These are phyloP conservation scores for Crithidia mellificae DNA, from an alignment of 208 protist species.

Conservation along the genomic window DNA sequence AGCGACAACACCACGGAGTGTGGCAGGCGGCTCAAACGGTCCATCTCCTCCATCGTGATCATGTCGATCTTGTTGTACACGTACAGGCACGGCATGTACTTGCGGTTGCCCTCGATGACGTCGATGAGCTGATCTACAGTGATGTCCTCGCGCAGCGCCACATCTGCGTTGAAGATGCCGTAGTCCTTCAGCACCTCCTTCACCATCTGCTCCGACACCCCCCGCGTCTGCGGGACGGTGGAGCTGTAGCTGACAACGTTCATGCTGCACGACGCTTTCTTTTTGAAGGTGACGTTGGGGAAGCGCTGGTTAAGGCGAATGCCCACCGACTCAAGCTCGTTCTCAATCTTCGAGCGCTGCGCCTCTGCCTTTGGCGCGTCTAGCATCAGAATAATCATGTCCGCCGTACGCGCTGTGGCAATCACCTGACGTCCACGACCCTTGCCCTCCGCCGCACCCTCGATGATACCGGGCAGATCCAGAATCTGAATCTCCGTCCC, in stretches of 20 bases:
- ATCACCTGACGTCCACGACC: constrained; percentile 98
- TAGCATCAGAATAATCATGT: constrained; percentile 98
- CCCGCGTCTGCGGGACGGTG: constrained; percentile 79
- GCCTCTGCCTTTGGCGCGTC: constrained; percentile 94
- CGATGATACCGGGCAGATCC: constrained; percentile 99
- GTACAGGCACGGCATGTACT: constrained; percentile 93
- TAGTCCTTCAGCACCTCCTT: constrained; percentile 95
- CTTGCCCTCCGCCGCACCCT: constrained; percentile 96
- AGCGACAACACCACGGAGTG: constrained; percentile 90
- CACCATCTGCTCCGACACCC: constrained; percentile 88
- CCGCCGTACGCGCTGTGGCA: constrained; percentile 94
- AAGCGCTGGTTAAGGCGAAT: constrained; percentile 95
- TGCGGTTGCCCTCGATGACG: constrained; percentile 96
- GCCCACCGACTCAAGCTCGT: constrained; percentile 95
- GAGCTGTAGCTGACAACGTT: constrained; percentile 90
- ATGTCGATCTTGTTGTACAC: constrained; percentile 98
- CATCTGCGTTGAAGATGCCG: constrained; percentile 96
- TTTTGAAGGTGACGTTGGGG: constrained; percentile 95
- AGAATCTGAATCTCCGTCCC: constrained; percentile 98
- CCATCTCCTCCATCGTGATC: constrained; percentile 97
- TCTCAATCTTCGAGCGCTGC: constrained; percentile 91
- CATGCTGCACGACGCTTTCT: constrained; percentile 93
- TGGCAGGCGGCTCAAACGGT: constrained; percentile 89
- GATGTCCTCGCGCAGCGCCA: constrained; percentile 95
- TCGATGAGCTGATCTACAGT: constrained; percentile 99